Evolutionary conservation across 768 basidiomycete genomes (phyloP).

Genomic region (Chlorophyllum brunneum): DNA sequence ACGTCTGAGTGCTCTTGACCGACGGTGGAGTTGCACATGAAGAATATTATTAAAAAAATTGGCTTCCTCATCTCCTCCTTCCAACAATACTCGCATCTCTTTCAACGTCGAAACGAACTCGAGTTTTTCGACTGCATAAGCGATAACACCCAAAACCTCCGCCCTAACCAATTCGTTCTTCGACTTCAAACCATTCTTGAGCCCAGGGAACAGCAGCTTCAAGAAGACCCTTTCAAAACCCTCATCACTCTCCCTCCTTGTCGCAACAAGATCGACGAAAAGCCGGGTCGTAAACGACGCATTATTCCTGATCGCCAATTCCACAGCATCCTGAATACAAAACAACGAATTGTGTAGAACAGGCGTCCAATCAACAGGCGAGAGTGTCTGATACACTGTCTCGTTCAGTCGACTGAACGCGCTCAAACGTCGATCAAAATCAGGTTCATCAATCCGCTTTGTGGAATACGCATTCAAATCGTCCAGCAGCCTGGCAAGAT

Average conservation of each 20-base stretch:
- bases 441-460: constrained; percentile 84
- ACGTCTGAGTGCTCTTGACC: constrained; percentile 81
- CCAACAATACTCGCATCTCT: constrained; percentile 80
- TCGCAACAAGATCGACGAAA: constrained; percentile 64
- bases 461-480: constrained; percentile 83
- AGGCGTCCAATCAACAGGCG: constrained; percentile 70
- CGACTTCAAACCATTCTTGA: constrained; percentile 77
- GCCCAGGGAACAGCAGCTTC: constrained; percentile 65
- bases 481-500: constrained; percentile 52
- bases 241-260: constrained; percentile 24
- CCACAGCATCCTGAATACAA: constrained; percentile 86
- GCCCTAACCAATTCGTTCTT: constrained; percentile 84
- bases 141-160: constrained; percentile 77
- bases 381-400: constrained; percentile 43
- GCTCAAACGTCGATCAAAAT: constrained; percentile 80
- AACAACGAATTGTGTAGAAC: constrained; percentile 78
- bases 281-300: constrained; percentile 73
- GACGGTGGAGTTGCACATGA: constrained; percentile 89
- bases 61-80: constrained; percentile 88
- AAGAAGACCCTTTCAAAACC: constrained; percentile 56
- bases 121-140: constrained; percentile 68
- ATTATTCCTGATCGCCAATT: constrained; percentile 81
- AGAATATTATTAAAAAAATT: constrained; percentile 96
- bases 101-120: constrained; percentile 53
- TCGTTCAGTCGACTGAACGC: constrained; percentile 82